These are phyloP conservation scores for Calonectria honghensis DNA, from an alignment of 2,329 filamentous ascomycete genomes.

Conservation along the genomic window DNA sequence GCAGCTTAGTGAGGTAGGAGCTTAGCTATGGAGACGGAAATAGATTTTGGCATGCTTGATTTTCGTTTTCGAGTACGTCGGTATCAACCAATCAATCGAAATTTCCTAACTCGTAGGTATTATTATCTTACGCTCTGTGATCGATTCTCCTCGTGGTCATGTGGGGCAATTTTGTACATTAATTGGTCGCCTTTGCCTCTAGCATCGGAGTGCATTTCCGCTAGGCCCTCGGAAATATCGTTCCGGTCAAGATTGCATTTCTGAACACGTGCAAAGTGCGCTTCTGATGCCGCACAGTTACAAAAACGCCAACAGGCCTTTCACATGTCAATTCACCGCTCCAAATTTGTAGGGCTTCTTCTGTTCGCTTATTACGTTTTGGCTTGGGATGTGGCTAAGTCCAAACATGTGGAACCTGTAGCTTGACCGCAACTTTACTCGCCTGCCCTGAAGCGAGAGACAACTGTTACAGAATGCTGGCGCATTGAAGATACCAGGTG, in stretches of 20 bases:
- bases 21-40: too few species aligned
- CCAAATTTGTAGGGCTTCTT: not conserved
- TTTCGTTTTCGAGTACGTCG: too few species aligned
- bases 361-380: not conserved
- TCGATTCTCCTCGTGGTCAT: not conserved
- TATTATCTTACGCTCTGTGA: too few species aligned
- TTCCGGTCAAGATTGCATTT: not conserved
- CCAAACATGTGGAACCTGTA: not conserved
- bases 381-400: not conserved
- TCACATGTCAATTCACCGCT: constrained; percentile 1
- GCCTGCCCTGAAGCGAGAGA: not conserved
- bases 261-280: not conserved
- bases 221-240: not conserved
- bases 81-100: too few species aligned
- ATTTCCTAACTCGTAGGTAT: too few species aligned
- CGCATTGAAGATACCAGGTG: not conserved
- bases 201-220: not conserved
- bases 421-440: constrained; percentile 1
- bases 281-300: not conserved
- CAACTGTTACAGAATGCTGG: not conserved
- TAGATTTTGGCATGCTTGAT: too few species aligned
- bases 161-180: not conserved
- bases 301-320: not conserved
- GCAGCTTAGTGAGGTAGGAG: too few species aligned
- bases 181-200: too few species aligned